Evolutionary conservation across 768 basidiomycete genomes (phyloP).

Genomic region (Tulasnella sp.): DNA sequence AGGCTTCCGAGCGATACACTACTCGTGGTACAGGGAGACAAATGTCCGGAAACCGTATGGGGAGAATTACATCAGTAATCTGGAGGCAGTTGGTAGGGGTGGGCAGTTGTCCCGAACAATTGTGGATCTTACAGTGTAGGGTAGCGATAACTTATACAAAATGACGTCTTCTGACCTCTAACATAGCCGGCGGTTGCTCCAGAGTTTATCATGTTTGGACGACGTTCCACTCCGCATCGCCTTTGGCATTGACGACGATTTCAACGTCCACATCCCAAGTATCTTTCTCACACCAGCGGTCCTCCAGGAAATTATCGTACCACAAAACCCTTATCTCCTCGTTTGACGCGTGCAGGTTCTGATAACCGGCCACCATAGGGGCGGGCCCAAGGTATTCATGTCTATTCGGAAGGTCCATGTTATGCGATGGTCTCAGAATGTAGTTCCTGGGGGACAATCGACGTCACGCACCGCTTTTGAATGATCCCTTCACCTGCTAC

Average conservation of each 20-base stretch:
- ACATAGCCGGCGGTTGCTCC: too few species aligned
- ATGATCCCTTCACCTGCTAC: slow-evolving; percentile 13
- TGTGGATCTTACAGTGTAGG: too few species aligned
- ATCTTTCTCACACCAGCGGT: slow-evolving; percentile 12
- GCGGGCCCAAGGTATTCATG: slow-evolving; percentile 12
- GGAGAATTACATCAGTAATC: too few species aligned
- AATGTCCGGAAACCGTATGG: too few species aligned
- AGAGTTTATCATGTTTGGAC: too few species aligned
- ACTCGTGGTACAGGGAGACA: too few species aligned
- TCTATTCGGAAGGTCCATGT: neutral
- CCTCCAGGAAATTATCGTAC: slow-evolving; percentile 11
- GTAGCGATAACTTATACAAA: too few species aligned
- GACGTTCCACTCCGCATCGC: slow-evolving; percentile 9
- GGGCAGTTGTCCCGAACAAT: too few species aligned
- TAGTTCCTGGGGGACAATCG: neutral
- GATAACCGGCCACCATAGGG: slow-evolving; percentile 10
- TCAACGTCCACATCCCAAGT: slow-evolving; percentile 13
- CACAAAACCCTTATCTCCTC: slow-evolving; percentile 12
- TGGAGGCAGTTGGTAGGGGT: too few species aligned
- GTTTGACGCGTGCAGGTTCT: neutral
- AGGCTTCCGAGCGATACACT: too few species aligned
- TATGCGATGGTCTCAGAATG: neutral
- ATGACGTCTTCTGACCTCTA: too few species aligned
- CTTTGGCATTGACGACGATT: slow-evolving; percentile 2
- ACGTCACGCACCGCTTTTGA: slow-evolving; percentile 4